phyloP scores from a whole-genome alignment of 768 basidiomycete species.

The Amanita brunnescens region DNA sequence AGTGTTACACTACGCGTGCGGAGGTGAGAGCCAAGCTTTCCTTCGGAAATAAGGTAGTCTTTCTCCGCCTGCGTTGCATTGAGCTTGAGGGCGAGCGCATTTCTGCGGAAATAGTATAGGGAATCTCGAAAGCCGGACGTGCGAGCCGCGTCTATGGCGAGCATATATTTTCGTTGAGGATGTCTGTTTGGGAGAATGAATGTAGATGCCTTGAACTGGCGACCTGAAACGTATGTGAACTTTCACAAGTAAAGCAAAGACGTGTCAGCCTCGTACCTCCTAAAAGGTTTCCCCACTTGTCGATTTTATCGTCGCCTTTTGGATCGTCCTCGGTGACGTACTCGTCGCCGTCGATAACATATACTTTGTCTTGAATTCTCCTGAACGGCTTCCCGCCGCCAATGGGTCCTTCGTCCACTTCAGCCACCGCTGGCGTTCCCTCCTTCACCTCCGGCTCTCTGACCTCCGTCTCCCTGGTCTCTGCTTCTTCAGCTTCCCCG shows the following conservation, averaged over 20 bases:
- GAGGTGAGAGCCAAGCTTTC: conserved; percentile 83
- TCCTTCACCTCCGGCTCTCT: conserved; percentile 19
- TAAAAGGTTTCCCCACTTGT: conserved; percentile 70
- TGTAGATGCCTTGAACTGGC: conserved; percentile 82
- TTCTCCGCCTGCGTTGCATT: conserved; percentile 87
- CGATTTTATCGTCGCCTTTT: conserved; percentile 90
- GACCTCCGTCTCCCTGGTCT: conserved; percentile 17
- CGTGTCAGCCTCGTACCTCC: conserved; percentile 52
- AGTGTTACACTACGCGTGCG: conserved; percentile 90
- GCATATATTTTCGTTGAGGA: conserved; percentile 81
- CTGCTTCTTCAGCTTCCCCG: conserved; percentile 25
- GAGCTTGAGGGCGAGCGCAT: conserved; percentile 83
- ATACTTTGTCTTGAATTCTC: conserved; percentile 63
- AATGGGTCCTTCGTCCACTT: conserved; percentile 31
- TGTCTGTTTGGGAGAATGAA: conserved; percentile 84
- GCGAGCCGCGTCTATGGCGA: conserved; percentile 95
- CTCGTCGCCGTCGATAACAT: conserved; percentile 84
- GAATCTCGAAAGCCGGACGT: conserved; percentile 96
- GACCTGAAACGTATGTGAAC: conserved; percentile 37
- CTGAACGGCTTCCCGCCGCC: conserved; percentile 63
- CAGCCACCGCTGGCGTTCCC: conserved; percentile 26
- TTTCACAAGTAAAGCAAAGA: neutral
- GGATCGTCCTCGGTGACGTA: conserved; percentile 75
- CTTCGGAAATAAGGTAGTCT: conserved; percentile 81
- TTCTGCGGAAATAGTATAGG: conserved; percentile 94